Evolutionary conservation across 2,329 filamentous ascomycete genomes (phyloP).

Genomic region (Xenoacremonium recifei): DNA sequence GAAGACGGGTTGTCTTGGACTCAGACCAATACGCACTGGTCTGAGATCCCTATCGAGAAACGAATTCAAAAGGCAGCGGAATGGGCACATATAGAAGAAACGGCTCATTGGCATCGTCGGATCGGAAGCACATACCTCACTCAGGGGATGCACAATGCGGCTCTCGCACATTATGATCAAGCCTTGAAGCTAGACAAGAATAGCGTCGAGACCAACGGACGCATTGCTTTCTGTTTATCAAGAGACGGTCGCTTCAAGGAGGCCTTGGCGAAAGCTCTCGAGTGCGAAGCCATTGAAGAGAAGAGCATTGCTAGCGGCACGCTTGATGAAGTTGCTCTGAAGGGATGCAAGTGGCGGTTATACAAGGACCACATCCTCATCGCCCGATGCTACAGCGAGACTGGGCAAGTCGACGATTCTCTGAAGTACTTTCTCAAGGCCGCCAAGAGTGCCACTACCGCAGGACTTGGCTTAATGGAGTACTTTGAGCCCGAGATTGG

Average conservation of each 20-base stretch:
- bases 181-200: slow-evolving; percentile 36
- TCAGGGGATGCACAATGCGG: slow-evolving; percentile 33
- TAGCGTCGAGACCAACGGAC: slow-evolving; percentile 37
- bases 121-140: slow-evolving; percentile 40
- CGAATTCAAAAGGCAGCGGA: slow-evolving; percentile 35
- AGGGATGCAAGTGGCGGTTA: slow-evolving; percentile 36
- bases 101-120: slow-evolving; percentile 37
- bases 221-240: slow-evolving; percentile 40
- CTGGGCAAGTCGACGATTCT: slow-evolving; percentile 30
- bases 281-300: slow-evolving; percentile 36
- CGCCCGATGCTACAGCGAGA: slow-evolving; percentile 34
- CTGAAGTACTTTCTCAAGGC: slow-evolving; percentile 37
- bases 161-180: slow-evolving; percentile 34
- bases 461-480: slow-evolving; percentile 26
- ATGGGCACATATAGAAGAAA: slow-evolving; percentile 35
- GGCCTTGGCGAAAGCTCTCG: slow-evolving; percentile 34
- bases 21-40: slow-evolving; percentile 35
- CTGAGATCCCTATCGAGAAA: slow-evolving; percentile 31
- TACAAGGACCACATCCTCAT: slow-evolving; percentile 41
- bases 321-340: slow-evolving; percentile 22
- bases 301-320: slow-evolving; percentile 25
- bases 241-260: slow-evolving; percentile 34
- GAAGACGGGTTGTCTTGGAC: slow-evolving; percentile 37
- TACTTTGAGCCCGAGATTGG: slow-evolving; percentile 37
- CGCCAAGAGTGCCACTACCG: slow-evolving; percentile 27